phyloP scores from a whole-genome alignment of 352 stramenopile species.

The Phytophthora fragariae region DNA sequence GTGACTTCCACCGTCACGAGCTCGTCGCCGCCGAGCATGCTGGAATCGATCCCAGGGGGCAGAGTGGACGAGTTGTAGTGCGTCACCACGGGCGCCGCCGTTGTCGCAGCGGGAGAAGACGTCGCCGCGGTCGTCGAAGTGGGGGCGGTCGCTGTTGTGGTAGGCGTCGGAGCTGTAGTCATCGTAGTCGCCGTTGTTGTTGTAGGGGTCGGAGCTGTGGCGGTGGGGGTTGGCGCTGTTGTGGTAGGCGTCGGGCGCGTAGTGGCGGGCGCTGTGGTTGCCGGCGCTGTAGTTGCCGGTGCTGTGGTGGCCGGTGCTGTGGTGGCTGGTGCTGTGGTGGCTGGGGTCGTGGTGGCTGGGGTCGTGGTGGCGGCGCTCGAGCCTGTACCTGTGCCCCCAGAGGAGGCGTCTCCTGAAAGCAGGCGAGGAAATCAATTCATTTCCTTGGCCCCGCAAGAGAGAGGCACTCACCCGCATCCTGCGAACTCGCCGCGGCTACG shows the following conservation, averaged over 20 bases:
- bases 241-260: background rate
- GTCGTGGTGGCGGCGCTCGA: constrained; percentile 3
- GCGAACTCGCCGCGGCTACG: constrained; percentile 1
- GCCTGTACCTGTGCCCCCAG: constrained; percentile 12
- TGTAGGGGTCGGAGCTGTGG: constrained; percentile 1
- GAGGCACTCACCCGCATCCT: constrained; percentile 8
- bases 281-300: constrained; percentile 1
- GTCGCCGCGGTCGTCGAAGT: constrained; percentile 1
- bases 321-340: constrained; percentile 5
- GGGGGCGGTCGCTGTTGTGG: constrained; percentile 12
- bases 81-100: constrained; percentile 26
- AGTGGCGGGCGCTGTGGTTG: constrained; percentile 2
- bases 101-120: constrained; percentile 10
- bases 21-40: constrained; percentile 43
- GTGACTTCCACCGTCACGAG: constrained; percentile 51
- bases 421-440: constrained; percentile 1
- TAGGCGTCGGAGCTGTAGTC: constrained; percentile 4
- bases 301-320: constrained; percentile 1
- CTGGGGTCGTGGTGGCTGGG: constrained; percentile 1
- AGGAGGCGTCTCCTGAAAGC: constrained; percentile 19
- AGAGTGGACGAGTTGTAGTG: constrained; percentile 52
- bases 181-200: constrained; percentile 7
- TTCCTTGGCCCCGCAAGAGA: background rate
- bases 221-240: background rate
- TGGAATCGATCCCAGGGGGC: constrained; percentile 41